Evolutionary conservation across 2,329 filamentous ascomycete genomes (phyloP).

Genomic region (Orbilia javanica): DNA sequence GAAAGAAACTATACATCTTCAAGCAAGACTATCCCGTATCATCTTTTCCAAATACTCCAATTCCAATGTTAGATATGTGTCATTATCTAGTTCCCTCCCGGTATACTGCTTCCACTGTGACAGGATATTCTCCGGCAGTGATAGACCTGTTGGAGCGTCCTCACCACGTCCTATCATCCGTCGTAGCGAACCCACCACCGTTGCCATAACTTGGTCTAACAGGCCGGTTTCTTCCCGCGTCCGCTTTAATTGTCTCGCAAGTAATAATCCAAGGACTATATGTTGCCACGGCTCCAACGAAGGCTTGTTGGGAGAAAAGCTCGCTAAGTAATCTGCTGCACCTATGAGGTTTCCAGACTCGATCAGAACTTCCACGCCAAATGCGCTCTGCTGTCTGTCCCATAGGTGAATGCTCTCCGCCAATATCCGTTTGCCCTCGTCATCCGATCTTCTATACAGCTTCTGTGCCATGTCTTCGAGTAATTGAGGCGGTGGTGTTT

Average conservation of each 20-base stretch:
- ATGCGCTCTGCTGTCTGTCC: not conserved
- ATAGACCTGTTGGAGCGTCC: not conserved
- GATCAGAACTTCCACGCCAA: conserved; percentile 13
- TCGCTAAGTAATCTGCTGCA: not conserved
- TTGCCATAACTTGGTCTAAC: not conserved
- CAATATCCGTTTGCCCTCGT: conserved; percentile 10
- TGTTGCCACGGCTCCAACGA: not conserved
- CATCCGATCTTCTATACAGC: not conserved
- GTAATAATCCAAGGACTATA: conserved; percentile 1
- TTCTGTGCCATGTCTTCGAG: not conserved
- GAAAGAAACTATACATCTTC: not conserved
- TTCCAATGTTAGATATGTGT: not conserved
- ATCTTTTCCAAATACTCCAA: not conserved
- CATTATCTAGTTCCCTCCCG: not conserved
- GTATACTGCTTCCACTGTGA: not conserved
- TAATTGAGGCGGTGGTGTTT: not conserved
- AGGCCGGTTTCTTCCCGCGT: not conserved
- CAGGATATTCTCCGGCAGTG: not conserved
- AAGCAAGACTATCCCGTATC: not conserved
- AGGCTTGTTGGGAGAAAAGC: not conserved
- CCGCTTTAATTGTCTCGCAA: not conserved
- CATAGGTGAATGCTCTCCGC: conserved; percentile 14
- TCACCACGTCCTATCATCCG: not conserved
- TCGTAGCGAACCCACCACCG: not conserved
- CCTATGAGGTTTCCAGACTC: not conserved